A percentile compares a stretch with the other conserved stretches of the same genome.
Conservation (phyloP, 2,329 filamentous ascomycete genomes). For the Cladosporium sp. region DNA sequence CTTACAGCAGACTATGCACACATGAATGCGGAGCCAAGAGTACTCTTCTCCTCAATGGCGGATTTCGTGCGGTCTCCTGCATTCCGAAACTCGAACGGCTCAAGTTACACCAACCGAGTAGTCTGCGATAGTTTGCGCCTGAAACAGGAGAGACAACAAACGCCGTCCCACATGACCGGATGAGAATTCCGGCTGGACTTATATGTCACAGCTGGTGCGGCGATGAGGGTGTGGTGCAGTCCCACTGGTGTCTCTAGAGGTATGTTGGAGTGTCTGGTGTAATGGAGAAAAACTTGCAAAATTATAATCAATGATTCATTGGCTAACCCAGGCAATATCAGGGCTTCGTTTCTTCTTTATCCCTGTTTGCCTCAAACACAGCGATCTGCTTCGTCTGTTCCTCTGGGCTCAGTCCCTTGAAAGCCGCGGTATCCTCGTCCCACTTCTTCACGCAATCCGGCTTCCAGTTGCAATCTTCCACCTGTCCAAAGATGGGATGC, state of each 20-base stretch:
- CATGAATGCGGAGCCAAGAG: not conserved
- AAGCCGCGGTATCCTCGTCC: conserved; percentile 65
- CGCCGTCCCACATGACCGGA: not conserved
- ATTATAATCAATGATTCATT: not conserved
- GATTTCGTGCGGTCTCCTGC: not conserved
- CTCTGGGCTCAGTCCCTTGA: conserved; percentile 56
- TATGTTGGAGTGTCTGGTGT: not conserved
- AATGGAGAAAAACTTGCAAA: not conserved
- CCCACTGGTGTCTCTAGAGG: not conserved
- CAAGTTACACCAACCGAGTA: not conserved
- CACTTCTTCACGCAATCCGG: conserved; percentile 63
- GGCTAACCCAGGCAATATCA: not conserved
- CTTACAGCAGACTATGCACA: not conserved
- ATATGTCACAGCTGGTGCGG: not conserved
- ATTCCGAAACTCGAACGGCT: not conserved
- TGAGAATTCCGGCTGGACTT: not conserved
- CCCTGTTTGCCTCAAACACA: not conserved
- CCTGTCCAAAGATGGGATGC: conserved; percentile 69
- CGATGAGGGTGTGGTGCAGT: not conserved
- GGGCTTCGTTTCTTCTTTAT: not conserved
- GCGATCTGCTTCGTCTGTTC: conserved; percentile 47
- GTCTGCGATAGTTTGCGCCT: not conserved
- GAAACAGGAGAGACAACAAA: not conserved
- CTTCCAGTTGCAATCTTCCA: conserved; percentile 71
- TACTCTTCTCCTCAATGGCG: not conserved